Evolutionary conservation across 1,139 yeast species (phyloP), one percentile per base, ranked within the genome.

Genomic region (Blastobotrys elegans): DNA sequence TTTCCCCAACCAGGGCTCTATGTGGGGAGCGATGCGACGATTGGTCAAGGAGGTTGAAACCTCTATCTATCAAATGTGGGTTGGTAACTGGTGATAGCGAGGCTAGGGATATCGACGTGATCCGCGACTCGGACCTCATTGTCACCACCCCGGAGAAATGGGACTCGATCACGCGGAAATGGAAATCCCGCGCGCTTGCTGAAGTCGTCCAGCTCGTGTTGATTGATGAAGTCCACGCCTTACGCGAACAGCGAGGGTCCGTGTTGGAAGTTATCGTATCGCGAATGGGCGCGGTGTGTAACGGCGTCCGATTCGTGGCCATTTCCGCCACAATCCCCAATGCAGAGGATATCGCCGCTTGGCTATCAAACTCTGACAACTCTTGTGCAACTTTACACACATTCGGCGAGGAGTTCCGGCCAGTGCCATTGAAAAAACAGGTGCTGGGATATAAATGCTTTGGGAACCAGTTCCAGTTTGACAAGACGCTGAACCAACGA

Each of bases 321-420:
- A 22, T 43, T 10, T 35, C 40, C 2, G 40, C 40, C 16, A 43
- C 35, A 3, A 36, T 29, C 33, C 40, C 40, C 16, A 43, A 43
- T 35, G 24, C 31, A n/a, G 29, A 26, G 10, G 46, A 43, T 29
- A 36, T 43, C 27, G 33, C 46, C 14, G 20, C 4, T 8, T 43
- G 46, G 46, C 40, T 43, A n/a, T 17, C 14, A 81, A 83, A 50
- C 80, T 81, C 3, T 97, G 97, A 22, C 81, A 90, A 85, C 92
- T 89, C 63, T 92, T 82, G 65, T 3, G 44, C 44, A n/a, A 31
- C 31, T 31, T 22, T 40, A 14, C 44, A 40, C 17, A 31, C 21
- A 13, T 92, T 92, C 67, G 97, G 92, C 61, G 88, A 84, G 52
- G 79, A 94, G 1, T 92, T 90, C 65, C 75, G 99, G 51, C 98